Percentiles rank a stretch among this genome's conserved stretches.
phyloP scores from a whole-genome alignment of 345 rosid species.

The Ailanthus altissimus region DNA sequence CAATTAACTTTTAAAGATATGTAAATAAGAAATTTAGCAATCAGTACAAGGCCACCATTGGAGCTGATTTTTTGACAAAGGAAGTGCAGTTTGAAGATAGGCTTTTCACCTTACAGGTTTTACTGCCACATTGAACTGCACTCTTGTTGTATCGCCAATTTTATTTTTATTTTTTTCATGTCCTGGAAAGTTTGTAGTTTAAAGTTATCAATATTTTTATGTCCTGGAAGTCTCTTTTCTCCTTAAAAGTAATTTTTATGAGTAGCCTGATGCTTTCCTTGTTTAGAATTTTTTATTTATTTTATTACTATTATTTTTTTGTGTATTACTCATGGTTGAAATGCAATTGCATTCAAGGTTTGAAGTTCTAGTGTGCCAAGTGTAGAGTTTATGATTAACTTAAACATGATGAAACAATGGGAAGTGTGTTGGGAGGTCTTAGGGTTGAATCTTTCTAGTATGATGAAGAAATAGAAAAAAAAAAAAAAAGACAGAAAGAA shows the following conservation, averaged over 20 bases:
- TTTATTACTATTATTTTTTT: not conserved
- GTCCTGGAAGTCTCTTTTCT: not conserved
- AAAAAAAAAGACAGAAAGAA: not conserved
- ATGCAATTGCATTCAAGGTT: not conserved
- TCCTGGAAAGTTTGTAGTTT: not conserved
- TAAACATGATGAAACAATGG: not conserved
- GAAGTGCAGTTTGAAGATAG: constrained; percentile 94
- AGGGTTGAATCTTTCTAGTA: not conserved
- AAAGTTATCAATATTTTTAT: not conserved
- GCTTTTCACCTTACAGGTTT: constrained; percentile 96
- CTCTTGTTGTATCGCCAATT: not conserved
- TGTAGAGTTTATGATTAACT: not conserved
- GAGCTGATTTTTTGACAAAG: constrained; percentile 94
- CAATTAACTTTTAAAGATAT: constrained; percentile 52
- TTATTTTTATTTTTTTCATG: not conserved
- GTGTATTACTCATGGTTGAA: not conserved
- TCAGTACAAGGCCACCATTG: constrained; percentile 94
- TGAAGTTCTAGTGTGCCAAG: not conserved
- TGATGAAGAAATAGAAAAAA: not conserved
- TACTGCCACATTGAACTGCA: constrained; percentile 6
- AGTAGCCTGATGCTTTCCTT: not conserved
- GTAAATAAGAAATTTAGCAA: constrained; percentile 93
- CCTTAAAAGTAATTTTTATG: not conserved
- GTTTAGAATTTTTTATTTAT: not conserved
- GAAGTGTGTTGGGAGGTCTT: not conserved